Evolutionary conservation across 345 rosid species (phyloP).

Genomic region (Eucalyptus erythrocorys): DNA sequence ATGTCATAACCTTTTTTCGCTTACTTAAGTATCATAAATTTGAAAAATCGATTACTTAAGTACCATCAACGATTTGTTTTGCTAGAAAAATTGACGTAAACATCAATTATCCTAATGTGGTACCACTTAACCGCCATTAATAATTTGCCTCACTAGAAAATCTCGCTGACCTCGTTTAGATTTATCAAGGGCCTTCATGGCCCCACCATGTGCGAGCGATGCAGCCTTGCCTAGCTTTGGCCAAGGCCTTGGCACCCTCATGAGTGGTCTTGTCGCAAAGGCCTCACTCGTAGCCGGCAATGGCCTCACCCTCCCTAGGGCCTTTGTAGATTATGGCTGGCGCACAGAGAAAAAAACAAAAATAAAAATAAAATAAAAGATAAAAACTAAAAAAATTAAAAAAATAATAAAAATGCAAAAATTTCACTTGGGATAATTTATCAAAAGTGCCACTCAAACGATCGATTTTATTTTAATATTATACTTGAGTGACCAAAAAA

Average conservation of each 20-base stretch:
- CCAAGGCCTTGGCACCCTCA: no score
- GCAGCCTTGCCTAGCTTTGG: rapidly evolving
- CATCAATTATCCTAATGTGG: rapidly evolving
- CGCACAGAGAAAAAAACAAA: rapidly evolving
- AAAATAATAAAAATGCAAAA: no score
- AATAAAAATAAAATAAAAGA: no score
- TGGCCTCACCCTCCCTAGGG: no score
- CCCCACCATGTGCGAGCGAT: rapidly evolving
- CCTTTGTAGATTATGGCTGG: no score
- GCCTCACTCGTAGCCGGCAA: rapidly evolving
- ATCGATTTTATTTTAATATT: rapidly evolving
- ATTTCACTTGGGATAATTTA: rapidly evolving
- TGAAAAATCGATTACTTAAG: rapidly evolving
- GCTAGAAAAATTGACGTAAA: rapidly evolving
- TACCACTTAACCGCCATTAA: rapidly evolving
- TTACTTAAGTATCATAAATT: no score
- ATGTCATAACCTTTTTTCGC: rapidly evolving
- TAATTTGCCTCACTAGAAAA: rapidly evolving
- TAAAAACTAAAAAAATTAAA: no score
- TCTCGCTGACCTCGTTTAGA: rapidly evolving
- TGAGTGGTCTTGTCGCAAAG: rapidly evolving
- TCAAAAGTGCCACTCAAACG: rapidly evolving
- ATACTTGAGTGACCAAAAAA: no score
- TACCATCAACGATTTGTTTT: rapidly evolving
- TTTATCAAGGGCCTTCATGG: no score